Evolutionary conservation across 257 asterid species (phyloP).

Genomic region (Nicotiana obtusifolia): DNA sequence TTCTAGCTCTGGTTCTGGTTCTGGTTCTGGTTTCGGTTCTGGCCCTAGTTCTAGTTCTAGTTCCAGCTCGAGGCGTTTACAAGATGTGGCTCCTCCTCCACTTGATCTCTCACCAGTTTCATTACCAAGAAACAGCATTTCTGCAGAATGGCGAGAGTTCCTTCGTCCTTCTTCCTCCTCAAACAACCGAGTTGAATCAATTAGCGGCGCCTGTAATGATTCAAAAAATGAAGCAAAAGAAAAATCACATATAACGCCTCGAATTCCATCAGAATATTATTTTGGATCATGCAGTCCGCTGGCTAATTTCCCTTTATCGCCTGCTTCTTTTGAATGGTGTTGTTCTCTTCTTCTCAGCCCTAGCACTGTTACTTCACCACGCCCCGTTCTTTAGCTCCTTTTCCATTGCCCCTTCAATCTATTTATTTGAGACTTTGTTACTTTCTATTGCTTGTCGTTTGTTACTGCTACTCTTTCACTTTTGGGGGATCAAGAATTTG

Average conservation of each 20-base stretch:
- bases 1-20: background rate
- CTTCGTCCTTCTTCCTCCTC: background rate
- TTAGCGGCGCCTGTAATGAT: background rate
- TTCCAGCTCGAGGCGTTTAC: constrained; percentile 13
- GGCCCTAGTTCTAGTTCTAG: too few relatives aligned
- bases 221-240: background rate
- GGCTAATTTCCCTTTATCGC: constrained; percentile 44
- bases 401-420: background rate
- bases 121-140: background rate
- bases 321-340: constrained; percentile 61
- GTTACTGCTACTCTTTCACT: too few relatives aligned
- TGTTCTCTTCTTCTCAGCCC: constrained; percentile 63
- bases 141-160: background rate
- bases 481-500: background rate
- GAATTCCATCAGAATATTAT: constrained; percentile 8
- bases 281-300: constrained; percentile 28
- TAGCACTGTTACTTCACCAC: constrained; percentile 27
- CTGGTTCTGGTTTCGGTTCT: too few relatives aligned
- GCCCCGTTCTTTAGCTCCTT: background rate
- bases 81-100: constrained; percentile 64
- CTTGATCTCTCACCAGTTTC: constrained; percentile 32
- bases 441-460: background rate
- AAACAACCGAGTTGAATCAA: background rate
- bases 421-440: background rate
- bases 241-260: background rate